Base-by-base conservation (phyloP, 345 rosid genomes). In the Euphorbia tirucalli region DNA sequence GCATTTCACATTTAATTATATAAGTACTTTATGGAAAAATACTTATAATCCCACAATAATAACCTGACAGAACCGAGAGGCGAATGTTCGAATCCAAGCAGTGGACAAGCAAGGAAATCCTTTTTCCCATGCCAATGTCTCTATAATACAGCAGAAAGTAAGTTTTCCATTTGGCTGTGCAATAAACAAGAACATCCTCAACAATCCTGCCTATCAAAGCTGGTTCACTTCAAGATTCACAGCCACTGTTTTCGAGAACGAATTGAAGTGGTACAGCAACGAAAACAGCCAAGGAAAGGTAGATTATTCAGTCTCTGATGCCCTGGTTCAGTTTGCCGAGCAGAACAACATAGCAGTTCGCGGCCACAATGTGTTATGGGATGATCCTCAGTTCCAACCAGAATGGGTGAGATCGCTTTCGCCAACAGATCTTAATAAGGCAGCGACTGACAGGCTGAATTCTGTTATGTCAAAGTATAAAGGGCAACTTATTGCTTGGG, bases 261-360 rank as follows among this genome's bases (percentile, higher is more conserved):
- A 86, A 81, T 80, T 93, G 93, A 93, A 93, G 65, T 93, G 98
- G 98, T 87, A 88, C 72, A 78, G 78, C 80, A 91, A 73, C 0
- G 97, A 93, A 75, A 13, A 3, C 0, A 13, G 71, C 9, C 81
- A 62, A 1, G 93, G 91, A 56, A 60, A 25, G 0, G 87, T 85
- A 77, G 86, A 87, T 78, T 93, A 89, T 68, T 77, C 92, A 0
- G 56, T 59, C 1, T 37, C 96, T 0, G 96, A 93, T 37, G 82
- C 91, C 8, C 76, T 93, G 88, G 55, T 93, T 0, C n/a, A 54
- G 0, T 88, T 91, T 32, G 85, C 89, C 35, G 66, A 79, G 66
- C 37, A 69, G 10, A 79, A 87, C 25, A 71, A 71, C 4, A 44
- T 93, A 0, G 70, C 70, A 0, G 87, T 91, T 14, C 87, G 97